These are phyloP conservation scores for Bonia amplexicaulis DNA, from an alignment of 176 grass and related monocot species.

Conservation along the genomic window DNA sequence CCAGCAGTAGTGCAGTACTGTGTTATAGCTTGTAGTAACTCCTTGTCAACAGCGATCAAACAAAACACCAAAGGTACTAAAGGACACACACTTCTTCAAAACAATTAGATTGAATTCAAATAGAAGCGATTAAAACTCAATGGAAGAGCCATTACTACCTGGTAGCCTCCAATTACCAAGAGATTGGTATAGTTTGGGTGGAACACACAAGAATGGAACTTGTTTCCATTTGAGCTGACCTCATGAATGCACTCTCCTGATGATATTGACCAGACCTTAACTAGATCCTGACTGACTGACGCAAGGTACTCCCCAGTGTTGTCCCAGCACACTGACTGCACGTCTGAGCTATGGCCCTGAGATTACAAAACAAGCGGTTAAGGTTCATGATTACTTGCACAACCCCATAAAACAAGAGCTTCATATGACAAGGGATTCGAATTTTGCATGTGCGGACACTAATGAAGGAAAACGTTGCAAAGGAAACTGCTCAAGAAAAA, in stretches of 20 bases:
- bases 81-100: background rate
- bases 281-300: conserved; percentile 91
- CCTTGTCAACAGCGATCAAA: background rate
- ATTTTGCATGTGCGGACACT: background rate
- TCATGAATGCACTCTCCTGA: conserved; percentile 88
- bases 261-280: conserved; percentile 88
- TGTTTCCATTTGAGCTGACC: conserved; percentile 88
- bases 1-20: background rate
- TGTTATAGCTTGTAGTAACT: background rate
- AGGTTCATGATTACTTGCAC: background rate
- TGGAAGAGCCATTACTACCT: conserved; percentile 45
- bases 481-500: background rate
- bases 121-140: background rate
- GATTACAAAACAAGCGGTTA: conserved; percentile 30
- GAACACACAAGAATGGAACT: conserved; percentile 95
- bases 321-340: conserved; percentile 97
- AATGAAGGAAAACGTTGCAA: background rate
- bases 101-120: background rate
- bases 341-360: conserved; percentile 69
- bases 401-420: background rate
- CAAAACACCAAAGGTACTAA: background rate
- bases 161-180: conserved; percentile 87
- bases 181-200: conserved; percentile 79
- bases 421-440: background rate
- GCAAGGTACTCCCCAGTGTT: conserved; percentile 76